These are phyloP conservation scores for Aspergillus ostianus DNA, from an alignment of 495 filamentous ascomycete genomes.

Conservation along the genomic window DNA sequence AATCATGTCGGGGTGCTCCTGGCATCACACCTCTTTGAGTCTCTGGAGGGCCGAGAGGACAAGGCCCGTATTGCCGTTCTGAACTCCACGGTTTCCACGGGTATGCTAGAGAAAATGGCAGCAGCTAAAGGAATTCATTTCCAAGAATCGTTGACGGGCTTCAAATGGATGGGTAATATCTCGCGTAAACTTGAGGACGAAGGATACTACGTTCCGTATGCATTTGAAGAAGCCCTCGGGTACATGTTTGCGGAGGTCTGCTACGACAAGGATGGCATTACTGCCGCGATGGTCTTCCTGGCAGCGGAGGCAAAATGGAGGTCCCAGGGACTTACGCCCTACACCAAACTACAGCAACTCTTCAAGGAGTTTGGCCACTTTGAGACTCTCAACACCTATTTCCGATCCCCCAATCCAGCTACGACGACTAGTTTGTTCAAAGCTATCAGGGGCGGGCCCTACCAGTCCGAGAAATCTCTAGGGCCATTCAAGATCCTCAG, in stretches of 20 bases:
- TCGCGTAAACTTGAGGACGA: conserved; percentile 41
- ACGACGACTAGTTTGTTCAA: conserved; percentile 54
- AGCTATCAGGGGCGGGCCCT: conserved; percentile 49
- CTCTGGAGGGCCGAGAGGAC: conserved; percentile 26
- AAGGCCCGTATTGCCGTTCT: conserved; percentile 52
- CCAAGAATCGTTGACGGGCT: conserved; percentile 68
- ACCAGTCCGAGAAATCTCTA: conserved; percentile 41
- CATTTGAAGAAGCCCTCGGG: conserved; percentile 72
- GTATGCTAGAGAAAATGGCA: conserved; percentile 64
- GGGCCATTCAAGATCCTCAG: conserved; percentile 52
- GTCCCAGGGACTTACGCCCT: conserved; percentile 54
- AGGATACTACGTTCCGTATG: conserved; percentile 56
- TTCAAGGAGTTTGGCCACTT: conserved; percentile 64
- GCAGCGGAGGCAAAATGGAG: conserved; percentile 55
- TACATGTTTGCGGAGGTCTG: conserved; percentile 70
- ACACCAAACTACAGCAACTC: conserved; percentile 57
- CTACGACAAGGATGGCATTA: conserved; percentile 70
- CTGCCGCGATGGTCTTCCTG: conserved; percentile 64
- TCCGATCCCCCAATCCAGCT: conserved; percentile 56
- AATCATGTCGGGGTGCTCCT: conserved; percentile 68
- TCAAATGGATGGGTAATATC: conserved; percentile 68
- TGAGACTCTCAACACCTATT: conserved; percentile 66
- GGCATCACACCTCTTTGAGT: conserved; percentile 55
- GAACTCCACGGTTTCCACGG: conserved; percentile 63
- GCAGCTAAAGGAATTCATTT: conserved; percentile 54